Base-by-base conservation (phyloP, 208 protist genomes). In the Acanthamoeba rhysodes region DNA sequence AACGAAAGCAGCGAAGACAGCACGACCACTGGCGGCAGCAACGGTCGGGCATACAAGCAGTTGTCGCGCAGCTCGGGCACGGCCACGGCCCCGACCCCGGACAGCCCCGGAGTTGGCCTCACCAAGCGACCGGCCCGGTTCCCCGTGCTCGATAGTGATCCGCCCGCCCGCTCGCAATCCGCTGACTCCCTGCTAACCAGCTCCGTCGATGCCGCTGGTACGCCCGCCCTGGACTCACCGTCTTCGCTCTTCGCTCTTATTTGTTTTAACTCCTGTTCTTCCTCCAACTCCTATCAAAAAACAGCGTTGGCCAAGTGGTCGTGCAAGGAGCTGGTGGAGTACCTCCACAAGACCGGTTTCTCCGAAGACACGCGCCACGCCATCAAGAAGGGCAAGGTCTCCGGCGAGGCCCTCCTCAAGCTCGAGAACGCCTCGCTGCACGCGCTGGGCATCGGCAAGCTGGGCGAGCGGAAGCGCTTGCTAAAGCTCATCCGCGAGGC, bases 401-500 rank as follows among this genome's bases (percentile, higher is more conserved):
- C 14, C 7, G 78, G 78, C 22, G 48, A 62, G 78, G n/a, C n/a
- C n/a, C 78, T 87, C 78, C 78, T 87, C 78, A 87, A 87, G 78
- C 34, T 53, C n/a, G 78, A 87, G 0, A 87, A 27, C 78, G 45
- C 7, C n/a, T 37, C 78, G 78, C 18, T 87, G 48, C 78, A 87
- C 45, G 24, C 20, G 27, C 20, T 87, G 32, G 78, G 78, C 78
- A 20, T 87, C 20, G 27, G 0, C 22, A 87, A 87, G 48, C 45
- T 87, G 78, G 78, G 78, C 34, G 70, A 78, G 70, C 70, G 70
- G 34, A 78, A 78, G 70, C 70, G 70, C 3, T 9, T 78, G 4
- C 70, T 48, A 32, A 78, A 78, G 70, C 32, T 78, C 34, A 48
- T 78, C 2, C 70, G 70, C 70, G 70, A 78, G 70, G 70, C 70